A percentile compares a stretch with the other conserved stretches of the same genome.
These are phyloP conservation scores for Fusarium graminum DNA, from an alignment of 2,329 filamentous ascomycete genomes.

Conservation along the genomic window DNA sequence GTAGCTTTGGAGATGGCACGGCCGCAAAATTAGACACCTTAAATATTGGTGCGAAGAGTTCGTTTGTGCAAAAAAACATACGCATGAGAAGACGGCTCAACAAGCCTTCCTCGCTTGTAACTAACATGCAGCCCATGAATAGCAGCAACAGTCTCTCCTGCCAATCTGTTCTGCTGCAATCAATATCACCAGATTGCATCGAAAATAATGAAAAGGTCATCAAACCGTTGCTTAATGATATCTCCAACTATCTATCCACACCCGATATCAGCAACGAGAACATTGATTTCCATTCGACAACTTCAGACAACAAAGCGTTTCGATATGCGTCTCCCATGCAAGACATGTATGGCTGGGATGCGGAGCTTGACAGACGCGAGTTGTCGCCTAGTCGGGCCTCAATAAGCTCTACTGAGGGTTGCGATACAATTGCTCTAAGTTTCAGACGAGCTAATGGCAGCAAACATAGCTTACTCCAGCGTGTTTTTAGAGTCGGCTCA, in stretches of 20 bases:
- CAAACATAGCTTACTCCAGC: slow-evolving; percentile 44
- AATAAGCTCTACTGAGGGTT: slow-evolving; percentile 24
- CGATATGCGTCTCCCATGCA: slow-evolving; percentile 34
- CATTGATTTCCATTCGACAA: slow-evolving; percentile 23
- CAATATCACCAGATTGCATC: slow-evolving; percentile 17
- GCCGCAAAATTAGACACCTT: slow-evolving; percentile 60
- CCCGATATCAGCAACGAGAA: slow-evolving; percentile 43
- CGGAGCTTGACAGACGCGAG: slow-evolving; percentile 53
- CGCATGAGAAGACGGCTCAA: slow-evolving; percentile 42
- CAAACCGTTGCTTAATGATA: slow-evolving; percentile 47
- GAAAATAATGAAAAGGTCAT: slow-evolving; percentile 11
- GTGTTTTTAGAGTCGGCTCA: slow-evolving; percentile 45
- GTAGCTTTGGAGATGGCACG: slow-evolving; percentile 59
- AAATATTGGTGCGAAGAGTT: slow-evolving; percentile 29
- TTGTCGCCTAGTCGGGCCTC: slow-evolving; percentile 22
- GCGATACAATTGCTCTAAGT: slow-evolving; percentile 36
- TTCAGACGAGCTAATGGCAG: slow-evolving; percentile 47
- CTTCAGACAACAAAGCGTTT: slow-evolving; percentile 29
- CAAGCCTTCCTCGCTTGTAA: slow-evolving; percentile 28
- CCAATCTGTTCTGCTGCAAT: slow-evolving; percentile 8
- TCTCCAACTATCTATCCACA: slow-evolving; percentile 58
- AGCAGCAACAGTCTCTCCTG: slow-evolving; percentile 13
- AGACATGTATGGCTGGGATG: slow-evolving; percentile 69
- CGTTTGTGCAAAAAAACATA: slow-evolving; percentile 46
- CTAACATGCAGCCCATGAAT: slow-evolving; percentile 4